phyloP scores from a whole-genome alignment of 371 early-diverging fungal species.

The Blakeslea trispora region DNA sequence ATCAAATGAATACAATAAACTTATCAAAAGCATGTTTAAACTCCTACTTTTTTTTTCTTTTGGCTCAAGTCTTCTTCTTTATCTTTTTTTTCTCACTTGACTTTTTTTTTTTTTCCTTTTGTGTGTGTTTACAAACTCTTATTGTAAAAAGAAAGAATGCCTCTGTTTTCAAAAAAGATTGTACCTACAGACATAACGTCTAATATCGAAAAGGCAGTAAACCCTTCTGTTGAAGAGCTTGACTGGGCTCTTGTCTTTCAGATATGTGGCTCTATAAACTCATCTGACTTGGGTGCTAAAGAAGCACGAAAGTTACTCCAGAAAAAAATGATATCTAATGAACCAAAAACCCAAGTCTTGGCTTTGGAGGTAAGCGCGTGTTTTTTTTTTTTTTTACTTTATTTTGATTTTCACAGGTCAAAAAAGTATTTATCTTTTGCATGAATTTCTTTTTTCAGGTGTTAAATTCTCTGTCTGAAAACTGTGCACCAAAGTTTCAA shows the following conservation, averaged over 20 bases:
- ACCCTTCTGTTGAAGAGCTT: slow-evolving; percentile 28
- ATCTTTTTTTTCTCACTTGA: slow-evolving; percentile 8
- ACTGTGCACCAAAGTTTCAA: slow-evolving; percentile 36
- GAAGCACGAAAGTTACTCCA: slow-evolving; percentile 54
- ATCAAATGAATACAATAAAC: neutral
- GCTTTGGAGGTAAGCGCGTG: slow-evolving; percentile 37
- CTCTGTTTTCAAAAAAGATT: slow-evolving; percentile 48
- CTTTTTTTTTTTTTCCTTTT: slow-evolving; percentile 11
- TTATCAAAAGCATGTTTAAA: slow-evolving; percentile 2
- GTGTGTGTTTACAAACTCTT: no score
- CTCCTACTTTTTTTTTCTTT: slow-evolving; percentile 11
- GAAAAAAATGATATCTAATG: slow-evolving; percentile 42
- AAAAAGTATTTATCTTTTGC: neutral
- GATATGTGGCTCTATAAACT: slow-evolving; percentile 45
- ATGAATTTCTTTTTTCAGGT: slow-evolving; percentile 22
- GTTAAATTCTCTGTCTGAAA: slow-evolving; percentile 46
- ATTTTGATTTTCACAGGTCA: no score
- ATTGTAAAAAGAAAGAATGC: slow-evolving; percentile 15
- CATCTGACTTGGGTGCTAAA: slow-evolving; percentile 46
- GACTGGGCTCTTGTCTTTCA: slow-evolving; percentile 50
- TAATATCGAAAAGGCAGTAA: slow-evolving; percentile 36
- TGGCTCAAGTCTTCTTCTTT: slow-evolving; percentile 4
- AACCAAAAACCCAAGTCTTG: slow-evolving; percentile 38
- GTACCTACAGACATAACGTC: slow-evolving; percentile 43
- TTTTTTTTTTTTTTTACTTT: no score